These are phyloP conservation scores for Clarireedia hainanense DNA, from an alignment of 2,329 filamentous ascomycete genomes.

Conservation along the genomic window DNA sequence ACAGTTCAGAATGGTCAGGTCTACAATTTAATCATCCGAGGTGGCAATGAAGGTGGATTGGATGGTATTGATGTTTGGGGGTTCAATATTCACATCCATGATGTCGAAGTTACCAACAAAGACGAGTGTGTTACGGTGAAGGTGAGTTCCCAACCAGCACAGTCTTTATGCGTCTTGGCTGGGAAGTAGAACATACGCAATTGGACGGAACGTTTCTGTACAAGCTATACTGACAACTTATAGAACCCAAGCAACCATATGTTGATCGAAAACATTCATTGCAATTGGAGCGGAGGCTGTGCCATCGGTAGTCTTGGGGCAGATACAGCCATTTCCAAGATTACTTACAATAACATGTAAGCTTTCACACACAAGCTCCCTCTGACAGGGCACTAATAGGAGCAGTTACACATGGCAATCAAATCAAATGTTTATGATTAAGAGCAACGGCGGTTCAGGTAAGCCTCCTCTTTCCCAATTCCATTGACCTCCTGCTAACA, in stretches of 20 bases:
- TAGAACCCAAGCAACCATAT: constrained; percentile 33
- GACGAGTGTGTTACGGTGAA: constrained; percentile 54
- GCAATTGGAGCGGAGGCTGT: constrained; percentile 52
- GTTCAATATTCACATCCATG: constrained; percentile 49
- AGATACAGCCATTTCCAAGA: constrained; percentile 42
- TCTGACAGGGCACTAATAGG: background rate
- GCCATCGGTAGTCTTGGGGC: constrained; percentile 47
- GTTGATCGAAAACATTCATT: constrained; percentile 51
- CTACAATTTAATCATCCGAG: constrained; percentile 48
- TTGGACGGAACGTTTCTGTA: too few species aligned
- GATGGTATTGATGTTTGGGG: constrained; percentile 50
- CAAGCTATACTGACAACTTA: background rate
- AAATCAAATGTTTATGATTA: constrained; percentile 59
- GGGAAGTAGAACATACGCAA: too few species aligned
- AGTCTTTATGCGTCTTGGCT: background rate
- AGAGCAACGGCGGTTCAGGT: constrained; percentile 45
- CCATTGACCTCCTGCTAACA: background rate
- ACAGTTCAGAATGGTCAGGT: constrained; percentile 41
- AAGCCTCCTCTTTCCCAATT: background rate
- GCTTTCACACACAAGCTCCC: constrained; percentile 29
- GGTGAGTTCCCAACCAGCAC: constrained; percentile 19
- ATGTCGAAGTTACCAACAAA: constrained; percentile 54
- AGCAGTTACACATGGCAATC: constrained; percentile 17
- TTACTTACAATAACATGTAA: constrained; percentile 50
- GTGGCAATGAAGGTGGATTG: constrained; percentile 42